Base-by-base conservation (phyloP, 2,329 filamentous ascomycete species). In the Aspergillus sp. region DNA sequence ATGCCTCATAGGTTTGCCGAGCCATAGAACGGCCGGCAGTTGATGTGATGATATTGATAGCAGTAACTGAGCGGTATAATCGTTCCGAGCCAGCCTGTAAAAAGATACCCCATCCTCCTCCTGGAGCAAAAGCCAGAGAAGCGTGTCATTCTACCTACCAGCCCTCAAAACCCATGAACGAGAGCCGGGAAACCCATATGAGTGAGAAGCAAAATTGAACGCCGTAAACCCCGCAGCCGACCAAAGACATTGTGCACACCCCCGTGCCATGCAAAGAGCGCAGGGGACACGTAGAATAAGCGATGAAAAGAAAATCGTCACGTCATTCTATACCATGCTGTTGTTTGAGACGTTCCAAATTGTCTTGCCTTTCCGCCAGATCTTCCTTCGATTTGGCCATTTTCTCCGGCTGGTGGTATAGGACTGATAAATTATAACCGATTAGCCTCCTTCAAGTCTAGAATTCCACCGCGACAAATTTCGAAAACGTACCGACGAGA, bases 281-380 rank as follows among this genome's bases (percentile, higher is more conserved):
- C 62, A 70, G 67, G 69, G 66, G 67, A 66, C 65, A 72, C 63
- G 60, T 61, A 65, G 63, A 72, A 59, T 70, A 69, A 63, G 52
- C 62, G 62, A 64, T 39, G 57, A 55, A 66, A 70, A 64, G 60
- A 56, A 59, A 66, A 62, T 57, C 63, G 58, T 67, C 65, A 66
- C 63, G 63, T 93, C 91, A 99, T 88, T 97, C 93, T 84, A 98
- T 97, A 76, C 93, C 93, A 79, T 99, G 92, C 79, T 98, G 91
- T 75, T 89, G 87, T 83, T 99, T 99, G 81, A 98, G 88, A 82
- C 91, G 90, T 86, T 96, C 93, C 90, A 99, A 87, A 83, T 93
- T 95, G 78, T 96, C 91, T 80, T 95, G 90, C 81, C 95, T 91
- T 71, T 91, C 88, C 72, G 93, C 91, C 72, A 98, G 84, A 80